These are phyloP conservation scores for Epichloe scottii DNA, from an alignment of 2,329 filamentous ascomycete species.

Conservation along the genomic window DNA sequence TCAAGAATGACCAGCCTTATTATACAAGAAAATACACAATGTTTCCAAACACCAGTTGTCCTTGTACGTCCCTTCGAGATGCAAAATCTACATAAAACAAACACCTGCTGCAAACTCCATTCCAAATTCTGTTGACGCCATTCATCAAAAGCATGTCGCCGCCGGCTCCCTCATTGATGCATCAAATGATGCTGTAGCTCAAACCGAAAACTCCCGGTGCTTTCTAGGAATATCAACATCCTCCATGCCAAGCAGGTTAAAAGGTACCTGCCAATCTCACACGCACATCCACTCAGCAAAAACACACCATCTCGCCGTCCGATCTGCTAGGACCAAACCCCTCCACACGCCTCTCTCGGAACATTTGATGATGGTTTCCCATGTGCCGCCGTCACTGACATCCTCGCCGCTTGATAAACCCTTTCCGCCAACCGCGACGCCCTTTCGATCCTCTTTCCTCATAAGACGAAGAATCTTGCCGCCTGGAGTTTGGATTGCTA, in stretches of 20 bases:
- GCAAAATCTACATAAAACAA: neutral
- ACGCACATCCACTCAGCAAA: conserved; percentile 73
- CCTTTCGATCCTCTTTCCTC: conserved; percentile 60
- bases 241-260: neutral
- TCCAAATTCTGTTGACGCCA: neutral
- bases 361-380: conserved; percentile 88
- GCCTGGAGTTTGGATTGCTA: conserved; percentile 86
- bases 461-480: conserved; percentile 88
- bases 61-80: neutral
- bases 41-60: conserved; percentile 3
- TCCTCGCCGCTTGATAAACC: conserved; percentile 38
- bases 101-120: neutral
- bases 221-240: neutral
- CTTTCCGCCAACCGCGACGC: conserved; percentile 33
- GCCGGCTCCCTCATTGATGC: neutral
- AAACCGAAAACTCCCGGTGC: neutral
- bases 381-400: conserved; percentile 56
- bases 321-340: conserved; percentile 69
- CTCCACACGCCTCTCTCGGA: conserved; percentile 72
- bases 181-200: neutral
- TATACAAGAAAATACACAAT: conserved; percentile 1
- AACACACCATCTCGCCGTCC: conserved; percentile 81
- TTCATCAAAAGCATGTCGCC: neutral
- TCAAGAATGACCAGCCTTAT: neutral
- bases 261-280: neutral